phyloP scores from a whole-genome alignment of 139 green algal species.

The Bryopsis sp. region DNA sequence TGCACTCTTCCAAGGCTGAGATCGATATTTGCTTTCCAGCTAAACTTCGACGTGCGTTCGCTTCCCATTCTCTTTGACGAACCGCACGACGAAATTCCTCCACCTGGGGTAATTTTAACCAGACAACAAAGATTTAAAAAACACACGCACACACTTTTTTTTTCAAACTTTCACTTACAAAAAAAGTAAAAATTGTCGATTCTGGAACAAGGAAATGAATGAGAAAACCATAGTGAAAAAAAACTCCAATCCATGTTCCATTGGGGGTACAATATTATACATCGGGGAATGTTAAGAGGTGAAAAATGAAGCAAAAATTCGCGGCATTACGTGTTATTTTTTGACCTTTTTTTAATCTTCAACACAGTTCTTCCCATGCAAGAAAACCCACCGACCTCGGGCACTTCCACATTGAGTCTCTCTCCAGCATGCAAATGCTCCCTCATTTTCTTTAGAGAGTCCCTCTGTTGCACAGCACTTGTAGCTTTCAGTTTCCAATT shows the following conservation, averaged over 20 bases:
- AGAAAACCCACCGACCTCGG: neutral
- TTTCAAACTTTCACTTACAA: neutral
- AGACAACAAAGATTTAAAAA: neutral
- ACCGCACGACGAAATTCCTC: neutral
- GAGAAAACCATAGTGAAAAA: neutral
- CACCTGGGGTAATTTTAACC: neutral
- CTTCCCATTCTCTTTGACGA: slow-evolving; percentile 3
- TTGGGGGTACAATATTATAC: neutral
- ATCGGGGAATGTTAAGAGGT: neutral
- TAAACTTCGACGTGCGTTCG: neutral
- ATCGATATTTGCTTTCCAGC: neutral
- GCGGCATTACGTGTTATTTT: neutral
- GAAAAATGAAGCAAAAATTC: neutral
- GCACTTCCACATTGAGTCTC: neutral
- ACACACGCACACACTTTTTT: neutral
- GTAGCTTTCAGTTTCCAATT: neutral
- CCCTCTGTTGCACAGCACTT: neutral
- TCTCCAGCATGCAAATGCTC: neutral
- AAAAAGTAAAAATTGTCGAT: neutral
- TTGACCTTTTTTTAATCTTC: neutral
- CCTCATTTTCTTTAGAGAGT: slow-evolving; percentile 1
- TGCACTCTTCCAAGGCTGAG: neutral
- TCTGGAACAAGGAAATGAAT: neutral
- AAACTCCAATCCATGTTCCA: neutral
- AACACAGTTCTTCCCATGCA: too few relatives aligned